These are phyloP conservation scores for Carex kokanica DNA, from an alignment of 176 grass and related monocot species.

Conservation along the genomic window DNA sequence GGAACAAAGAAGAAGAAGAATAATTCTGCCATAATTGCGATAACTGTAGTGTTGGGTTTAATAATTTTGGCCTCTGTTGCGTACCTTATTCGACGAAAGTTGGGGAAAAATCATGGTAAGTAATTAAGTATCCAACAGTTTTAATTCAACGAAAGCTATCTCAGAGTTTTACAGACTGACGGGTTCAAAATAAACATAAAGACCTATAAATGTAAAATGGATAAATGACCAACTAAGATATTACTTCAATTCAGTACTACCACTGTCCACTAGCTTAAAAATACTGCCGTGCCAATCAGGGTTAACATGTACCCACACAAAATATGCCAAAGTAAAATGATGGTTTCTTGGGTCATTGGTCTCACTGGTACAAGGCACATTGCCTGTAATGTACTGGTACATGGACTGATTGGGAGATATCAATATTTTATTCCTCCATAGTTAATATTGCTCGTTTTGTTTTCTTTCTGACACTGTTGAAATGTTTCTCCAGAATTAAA, in stretches of 20 bases:
- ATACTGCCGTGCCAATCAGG: neutral
- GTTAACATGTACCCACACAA: neutral
- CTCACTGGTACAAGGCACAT: neutral
- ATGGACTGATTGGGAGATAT: neutral
- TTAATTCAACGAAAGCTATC: neutral
- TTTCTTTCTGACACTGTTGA: neutral
- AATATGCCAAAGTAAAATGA: neutral
- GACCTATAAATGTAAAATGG: too few species aligned
- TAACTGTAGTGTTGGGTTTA: slow-evolving; percentile 1
- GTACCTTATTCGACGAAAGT: slow-evolving; percentile 19
- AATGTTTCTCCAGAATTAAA: neutral
- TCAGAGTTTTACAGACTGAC: neutral
- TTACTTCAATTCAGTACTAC: neutral
- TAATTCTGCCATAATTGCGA: neutral
- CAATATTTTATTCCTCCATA: neutral
- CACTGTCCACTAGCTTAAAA: neutral
- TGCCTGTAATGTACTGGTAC: neutral
- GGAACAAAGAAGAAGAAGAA: slow-evolving; percentile 23
- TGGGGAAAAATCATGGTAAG: slow-evolving; percentile 15
- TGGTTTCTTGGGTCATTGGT: neutral
- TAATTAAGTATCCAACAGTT: neutral
- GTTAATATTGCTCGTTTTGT: neutral
- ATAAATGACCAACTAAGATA: neutral
- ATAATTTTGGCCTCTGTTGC: slow-evolving; percentile 1
- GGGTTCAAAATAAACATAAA: neutral